Evolutionary conservation across 2,329 filamentous ascomycete genomes (phyloP).

Genomic region (Shiraia sp.): DNA sequence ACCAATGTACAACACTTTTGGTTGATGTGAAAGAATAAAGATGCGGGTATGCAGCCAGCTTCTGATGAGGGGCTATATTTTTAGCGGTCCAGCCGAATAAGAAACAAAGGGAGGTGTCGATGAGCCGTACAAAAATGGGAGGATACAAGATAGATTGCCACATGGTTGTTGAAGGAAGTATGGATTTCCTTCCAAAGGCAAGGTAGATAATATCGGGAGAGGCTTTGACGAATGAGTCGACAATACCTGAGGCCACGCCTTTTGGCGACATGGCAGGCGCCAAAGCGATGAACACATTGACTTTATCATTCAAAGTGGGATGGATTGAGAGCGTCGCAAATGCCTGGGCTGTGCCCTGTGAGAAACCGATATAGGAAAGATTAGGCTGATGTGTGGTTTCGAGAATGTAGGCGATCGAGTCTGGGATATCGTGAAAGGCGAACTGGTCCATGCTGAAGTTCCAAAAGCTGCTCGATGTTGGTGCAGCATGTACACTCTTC

Average conservation of each 20-base stretch:
- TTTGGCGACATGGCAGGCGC: constrained; percentile 96
- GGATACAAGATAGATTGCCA: constrained; percentile 97
- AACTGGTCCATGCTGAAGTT: constrained; percentile 99
- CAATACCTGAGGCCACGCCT: constrained; percentile 84
- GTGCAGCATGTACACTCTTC: constrained; percentile 78
- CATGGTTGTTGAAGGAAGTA: constrained; percentile 91
- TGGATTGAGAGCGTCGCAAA: constrained; percentile 94
- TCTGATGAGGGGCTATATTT: constrained; percentile 86
- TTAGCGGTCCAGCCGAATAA: constrained; percentile 86
- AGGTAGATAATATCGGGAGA: constrained; percentile 92
- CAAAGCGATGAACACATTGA: constrained; percentile 94
- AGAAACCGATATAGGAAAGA: constrained; percentile 95
- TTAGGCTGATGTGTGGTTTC: constrained; percentile 80
- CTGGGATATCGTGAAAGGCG: constrained; percentile 94
- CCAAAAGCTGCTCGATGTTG: constrained; percentile 82
- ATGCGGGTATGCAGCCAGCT: constrained; percentile 93
- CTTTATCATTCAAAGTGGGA: constrained; percentile 85
- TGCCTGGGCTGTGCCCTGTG: constrained; percentile 93
- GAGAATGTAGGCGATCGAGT: constrained; percentile 90
- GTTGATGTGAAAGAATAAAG: constrained; percentile 96
- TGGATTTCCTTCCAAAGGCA: constrained; percentile 87
- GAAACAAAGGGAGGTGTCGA: constrained; percentile 79
- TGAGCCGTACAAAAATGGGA: constrained; percentile 84
- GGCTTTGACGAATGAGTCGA: constrained; percentile 90
- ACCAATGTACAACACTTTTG: constrained; percentile 98